Evolutionary conservation across 768 basidiomycete species (phyloP).

Genomic region (Kwoniella sp.): DNA sequence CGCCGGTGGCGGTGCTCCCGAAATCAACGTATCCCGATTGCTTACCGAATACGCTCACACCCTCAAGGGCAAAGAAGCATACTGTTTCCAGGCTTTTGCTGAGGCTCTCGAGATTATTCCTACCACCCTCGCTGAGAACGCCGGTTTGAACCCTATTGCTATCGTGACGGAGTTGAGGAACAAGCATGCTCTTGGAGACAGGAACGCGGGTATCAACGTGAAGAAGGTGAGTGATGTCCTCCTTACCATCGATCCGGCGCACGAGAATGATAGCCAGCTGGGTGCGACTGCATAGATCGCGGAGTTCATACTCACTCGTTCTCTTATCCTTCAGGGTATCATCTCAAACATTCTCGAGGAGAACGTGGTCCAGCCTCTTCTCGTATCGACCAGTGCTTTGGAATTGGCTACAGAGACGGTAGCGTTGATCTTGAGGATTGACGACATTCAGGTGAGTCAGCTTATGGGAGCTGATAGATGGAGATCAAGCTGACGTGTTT

Average conservation of each 20-base stretch:
- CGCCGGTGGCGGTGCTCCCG: slow-evolving; percentile 94
- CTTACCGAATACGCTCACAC: slow-evolving; percentile 89
- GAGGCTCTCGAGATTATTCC: slow-evolving; percentile 98
- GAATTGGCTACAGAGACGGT: slow-evolving; percentile 97
- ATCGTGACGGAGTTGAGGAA: slow-evolving; percentile 98
- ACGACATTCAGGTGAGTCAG: slow-evolving; percentile 61
- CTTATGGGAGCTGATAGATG: too few species aligned
- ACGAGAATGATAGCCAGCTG: too few species aligned
- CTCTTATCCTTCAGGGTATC: slow-evolving; percentile 77
- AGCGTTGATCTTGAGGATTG: slow-evolving; percentile 91
- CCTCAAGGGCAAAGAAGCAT: slow-evolving; percentile 96
- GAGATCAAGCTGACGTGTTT: slow-evolving; percentile 5
- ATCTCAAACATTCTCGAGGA: slow-evolving; percentile 98
- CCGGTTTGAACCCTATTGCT: slow-evolving; percentile 93
- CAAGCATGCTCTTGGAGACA: slow-evolving; percentile 91
- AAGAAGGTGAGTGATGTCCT: slow-evolving; percentile 69
- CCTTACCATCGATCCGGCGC: neutral
- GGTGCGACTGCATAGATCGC: too few species aligned
- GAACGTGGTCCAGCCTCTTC: slow-evolving; percentile 91
- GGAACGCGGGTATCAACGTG: slow-evolving; percentile 95
- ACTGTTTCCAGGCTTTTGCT: slow-evolving; percentile 98
- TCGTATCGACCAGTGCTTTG: slow-evolving; percentile 92
- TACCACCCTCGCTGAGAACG: slow-evolving; percentile 95
- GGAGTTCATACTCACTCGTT: too few species aligned
- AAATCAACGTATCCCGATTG: slow-evolving; percentile 92